phyloP scores from a whole-genome alignment of 2,329 filamentous ascomycete species.

The Simplicillium sp. region DNA sequence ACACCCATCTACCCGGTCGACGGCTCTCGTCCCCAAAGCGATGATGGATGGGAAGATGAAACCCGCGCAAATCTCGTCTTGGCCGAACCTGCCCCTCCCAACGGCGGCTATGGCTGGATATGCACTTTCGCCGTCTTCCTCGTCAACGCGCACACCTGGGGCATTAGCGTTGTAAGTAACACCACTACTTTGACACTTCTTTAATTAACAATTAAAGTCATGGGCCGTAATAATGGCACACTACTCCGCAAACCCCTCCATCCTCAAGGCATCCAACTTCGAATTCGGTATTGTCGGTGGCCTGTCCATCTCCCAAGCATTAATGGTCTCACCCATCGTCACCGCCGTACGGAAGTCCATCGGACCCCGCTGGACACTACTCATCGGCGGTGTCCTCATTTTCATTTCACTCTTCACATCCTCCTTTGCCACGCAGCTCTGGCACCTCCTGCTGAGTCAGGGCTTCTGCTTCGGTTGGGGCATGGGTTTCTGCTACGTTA shows the following conservation, averaged over 20 bases:
- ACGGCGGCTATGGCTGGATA: conserved; percentile 44
- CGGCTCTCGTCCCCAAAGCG: no score
- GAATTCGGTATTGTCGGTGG: conserved; percentile 52
- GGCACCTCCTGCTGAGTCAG: conserved; percentile 33
- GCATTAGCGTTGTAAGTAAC: conserved; percentile 23
- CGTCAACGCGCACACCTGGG: conserved; percentile 28
- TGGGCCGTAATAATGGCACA: no score
- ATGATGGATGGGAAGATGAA: no score
- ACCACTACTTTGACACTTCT: conserved; percentile 22
- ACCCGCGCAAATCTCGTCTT: no score
- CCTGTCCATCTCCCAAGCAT: conserved; percentile 36
- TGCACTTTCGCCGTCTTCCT: conserved; percentile 19
- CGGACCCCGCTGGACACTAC: conserved; percentile 27
- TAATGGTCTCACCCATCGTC: conserved; percentile 30
- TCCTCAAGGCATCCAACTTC: conserved; percentile 39
- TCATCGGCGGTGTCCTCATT: conserved; percentile 43
- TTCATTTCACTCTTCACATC: conserved; percentile 41
- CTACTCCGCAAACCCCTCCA: conserved; percentile 28
- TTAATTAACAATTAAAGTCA: no score
- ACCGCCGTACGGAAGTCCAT: conserved; percentile 15
- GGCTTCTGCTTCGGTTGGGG: conserved; percentile 62
- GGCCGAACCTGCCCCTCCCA: conserved; percentile 24
- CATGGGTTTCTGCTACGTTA: conserved; percentile 68
- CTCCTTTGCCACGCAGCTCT: conserved; percentile 40
- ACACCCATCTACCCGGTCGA: no score